phyloP scores from a whole-genome alignment of 768 basidiomycete genomes.

The Termitomyces sp. region DNA sequence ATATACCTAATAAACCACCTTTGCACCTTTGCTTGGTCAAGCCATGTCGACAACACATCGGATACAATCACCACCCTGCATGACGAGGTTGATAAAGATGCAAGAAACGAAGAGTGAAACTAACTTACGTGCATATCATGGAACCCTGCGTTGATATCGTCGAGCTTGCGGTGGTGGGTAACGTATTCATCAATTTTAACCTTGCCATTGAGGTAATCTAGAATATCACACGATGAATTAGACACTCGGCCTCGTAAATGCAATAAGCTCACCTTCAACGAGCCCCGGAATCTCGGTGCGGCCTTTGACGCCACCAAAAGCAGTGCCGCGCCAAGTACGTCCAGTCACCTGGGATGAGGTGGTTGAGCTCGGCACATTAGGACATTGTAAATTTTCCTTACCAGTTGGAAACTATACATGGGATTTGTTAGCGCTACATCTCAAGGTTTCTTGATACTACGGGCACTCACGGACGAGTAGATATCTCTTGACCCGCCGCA shows the following conservation, averaged over 20 bases:
- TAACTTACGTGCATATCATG: constrained; percentile 91
- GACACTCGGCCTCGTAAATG: neutral
- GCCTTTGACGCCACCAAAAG: constrained; percentile 98
- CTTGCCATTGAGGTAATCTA: constrained; percentile 77
- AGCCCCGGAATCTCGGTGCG: constrained; percentile 92
- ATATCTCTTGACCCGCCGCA: constrained; percentile 92
- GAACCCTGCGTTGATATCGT: constrained; percentile 83
- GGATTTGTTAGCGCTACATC: neutral
- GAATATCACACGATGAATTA: neutral
- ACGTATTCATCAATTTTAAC: constrained; percentile 96
- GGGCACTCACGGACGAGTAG: constrained; percentile 70
- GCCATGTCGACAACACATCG: constrained; percentile 93
- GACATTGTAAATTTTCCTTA: constrained; percentile 15
- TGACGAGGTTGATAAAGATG: constrained; percentile 2
- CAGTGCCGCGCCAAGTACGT: constrained; percentile 89
- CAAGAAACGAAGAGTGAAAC: neutral
- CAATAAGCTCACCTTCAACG: constrained; percentile 61
- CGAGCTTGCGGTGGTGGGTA: constrained; percentile 74
- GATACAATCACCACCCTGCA: constrained; percentile 80
- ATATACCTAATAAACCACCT: constrained; percentile 3
- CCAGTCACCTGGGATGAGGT: constrained; percentile 62
- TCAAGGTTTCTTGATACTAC: neutral
- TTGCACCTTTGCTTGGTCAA: constrained; percentile 13
- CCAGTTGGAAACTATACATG: constrained; percentile 47
- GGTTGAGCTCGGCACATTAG: neutral